Evolutionary conservation across 305 asterid species (phyloP), one percentile per base, ranked within the genome.

Genomic region (Rubia tinctorum): DNA sequence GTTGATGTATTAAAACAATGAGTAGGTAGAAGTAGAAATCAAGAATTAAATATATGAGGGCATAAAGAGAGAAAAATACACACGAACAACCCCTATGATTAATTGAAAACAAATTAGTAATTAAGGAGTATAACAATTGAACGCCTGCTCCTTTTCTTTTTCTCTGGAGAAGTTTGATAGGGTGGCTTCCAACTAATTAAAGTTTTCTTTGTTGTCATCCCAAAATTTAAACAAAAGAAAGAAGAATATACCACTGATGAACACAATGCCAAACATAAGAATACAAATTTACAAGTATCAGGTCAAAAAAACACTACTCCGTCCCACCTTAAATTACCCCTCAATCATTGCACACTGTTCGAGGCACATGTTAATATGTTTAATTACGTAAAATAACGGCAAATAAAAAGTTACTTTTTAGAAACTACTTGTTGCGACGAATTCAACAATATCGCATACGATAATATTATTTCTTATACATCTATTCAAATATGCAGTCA

Each of bases 181-280:
- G 71, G 68, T 40, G 68, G 56, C 43, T 47, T 70, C 34, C 76
- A 34, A 53, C 39, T 30, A 58, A 20, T 53, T 66, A 22, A 23
- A 30, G 22, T 66, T 40, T 22, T 68, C 59, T 40, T 4, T 49
- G 12, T 66, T 13, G 49, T 43, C 39, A 69, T 15, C 45, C 62
- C 20, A 12, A 39, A 66, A 3, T 60, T 25, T 42, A 70, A 64
- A 80, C 72, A 73, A 77, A 14, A 71, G 63, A 74, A 37, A 64
- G 20, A 72, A 79, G 72, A 77, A 78, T 71, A 64, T 73, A 58
- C n/a, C 47, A 40, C 59, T 56, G 51, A 75, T 43, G 64, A 47
- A 60, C 5, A 27, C 66, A 74, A 23, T 73, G 78, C 78, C 89
- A 81, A 84, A 80, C 80, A 37, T 14, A 71, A 71, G 14, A 66